phyloP scores from a whole-genome alignment of 805 yeast genomes.

The Candida ovalis region DNA sequence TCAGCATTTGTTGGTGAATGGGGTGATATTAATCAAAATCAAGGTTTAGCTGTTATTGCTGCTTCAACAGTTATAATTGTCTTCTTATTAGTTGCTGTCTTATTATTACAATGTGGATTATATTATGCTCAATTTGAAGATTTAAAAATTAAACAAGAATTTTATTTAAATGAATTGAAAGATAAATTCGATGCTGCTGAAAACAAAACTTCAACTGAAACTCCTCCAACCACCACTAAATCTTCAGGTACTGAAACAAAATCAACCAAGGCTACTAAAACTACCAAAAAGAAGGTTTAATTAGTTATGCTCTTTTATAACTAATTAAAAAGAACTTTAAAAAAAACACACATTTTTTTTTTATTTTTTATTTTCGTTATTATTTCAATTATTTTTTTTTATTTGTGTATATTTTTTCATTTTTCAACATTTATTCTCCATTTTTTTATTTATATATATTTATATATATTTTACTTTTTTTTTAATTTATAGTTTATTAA shows the following conservation, averaged over 20 bases:
- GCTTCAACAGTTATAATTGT: slow-evolving; percentile 81
- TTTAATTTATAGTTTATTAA: too few relatives aligned
- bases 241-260: slow-evolving; percentile 8
- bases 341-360: too few relatives aligned
- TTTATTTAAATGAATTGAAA: slow-evolving; percentile 25
- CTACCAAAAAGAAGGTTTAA: slow-evolving; percentile 14
- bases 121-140: slow-evolving; percentile 61
- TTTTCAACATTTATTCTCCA: too few relatives aligned
- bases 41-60: slow-evolving; percentile 88
- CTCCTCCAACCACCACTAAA: slow-evolving; percentile 5
- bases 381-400: too few relatives aligned
- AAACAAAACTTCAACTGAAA: not conserved
- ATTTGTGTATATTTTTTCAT: too few relatives aligned
- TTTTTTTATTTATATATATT: too few relatives aligned
- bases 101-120: slow-evolving; percentile 81
- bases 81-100: slow-evolving; percentile 69
- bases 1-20: slow-evolving; percentile 70
- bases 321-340: too few relatives aligned
- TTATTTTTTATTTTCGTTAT: not conserved
- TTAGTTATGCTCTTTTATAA: too few relatives aligned
- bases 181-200: slow-evolving; percentile 14
- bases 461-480: too few relatives aligned
- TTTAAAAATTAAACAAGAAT: slow-evolving; percentile 22
- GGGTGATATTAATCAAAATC: slow-evolving; percentile 88
- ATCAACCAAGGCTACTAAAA: slow-evolving; percentile 20